Evolutionary conservation across 2,329 filamentous ascomycete species (phyloP).

Genomic region (Septoria petroselini): DNA sequence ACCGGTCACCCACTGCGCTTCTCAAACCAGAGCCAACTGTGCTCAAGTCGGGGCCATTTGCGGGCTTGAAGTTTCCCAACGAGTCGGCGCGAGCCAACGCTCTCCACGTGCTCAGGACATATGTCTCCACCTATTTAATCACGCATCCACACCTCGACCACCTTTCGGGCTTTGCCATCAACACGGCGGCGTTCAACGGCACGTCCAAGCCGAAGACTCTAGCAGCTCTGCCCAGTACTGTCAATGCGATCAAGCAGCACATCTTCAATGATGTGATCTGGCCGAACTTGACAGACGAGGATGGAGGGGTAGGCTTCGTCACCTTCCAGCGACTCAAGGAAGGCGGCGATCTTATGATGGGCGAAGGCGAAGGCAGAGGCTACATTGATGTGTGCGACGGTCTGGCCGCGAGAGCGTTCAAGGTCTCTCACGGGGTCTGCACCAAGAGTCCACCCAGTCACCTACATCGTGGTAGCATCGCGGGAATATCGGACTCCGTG

Average conservation of each 20-base stretch:
- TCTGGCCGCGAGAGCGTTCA: conserved; percentile 81
- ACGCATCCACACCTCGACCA: conserved; percentile 98
- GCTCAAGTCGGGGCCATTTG: conserved; percentile 67
- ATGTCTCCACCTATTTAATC: conserved; percentile 85
- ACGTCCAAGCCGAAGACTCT: conserved; percentile 76
- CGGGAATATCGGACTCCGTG: conserved; percentile 40
- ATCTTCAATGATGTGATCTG: conserved; percentile 98
- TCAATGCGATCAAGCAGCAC: conserved; percentile 85
- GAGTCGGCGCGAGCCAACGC: conserved; percentile 72
- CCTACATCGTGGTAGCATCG: conserved; percentile 44
- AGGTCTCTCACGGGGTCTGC: conserved; percentile 86
- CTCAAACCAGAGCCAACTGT: conserved; percentile 49
- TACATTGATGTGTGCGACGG: conserved; percentile 88
- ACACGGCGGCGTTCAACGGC: conserved; percentile 81
- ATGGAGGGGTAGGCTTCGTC: conserved; percentile 86
- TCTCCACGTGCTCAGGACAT: conserved; percentile 69
- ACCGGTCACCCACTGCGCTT: conserved; percentile 18
- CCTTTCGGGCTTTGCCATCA: conserved; percentile 85
- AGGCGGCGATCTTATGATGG: conserved; percentile 79
- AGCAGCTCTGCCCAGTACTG: conserved; percentile 82
- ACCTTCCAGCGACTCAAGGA: conserved; percentile 87
- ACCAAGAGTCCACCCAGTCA: conserved; percentile 57
- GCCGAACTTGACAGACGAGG: conserved; percentile 95
- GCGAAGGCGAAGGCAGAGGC: conserved; percentile 73
- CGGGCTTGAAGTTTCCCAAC: conserved; percentile 69